These are phyloP conservation scores for Trametes gibbosa DNA, from an alignment of 768 basidiomycete species.

Conservation along the genomic window DNA sequence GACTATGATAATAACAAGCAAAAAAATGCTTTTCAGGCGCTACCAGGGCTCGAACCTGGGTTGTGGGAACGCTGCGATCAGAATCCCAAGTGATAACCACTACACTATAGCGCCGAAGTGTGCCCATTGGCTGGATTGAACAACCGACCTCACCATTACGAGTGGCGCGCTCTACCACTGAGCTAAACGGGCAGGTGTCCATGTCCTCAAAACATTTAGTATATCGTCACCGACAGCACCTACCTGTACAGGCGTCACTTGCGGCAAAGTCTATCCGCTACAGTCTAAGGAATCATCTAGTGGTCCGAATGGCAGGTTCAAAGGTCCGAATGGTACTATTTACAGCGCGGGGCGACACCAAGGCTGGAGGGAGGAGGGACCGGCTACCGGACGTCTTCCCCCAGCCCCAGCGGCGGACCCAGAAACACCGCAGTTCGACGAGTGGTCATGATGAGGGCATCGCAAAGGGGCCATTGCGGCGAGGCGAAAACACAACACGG, in stretches of 20 bases:
- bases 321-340: slow-evolving; percentile 6
- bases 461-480: neutral
- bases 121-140: slow-evolving; percentile 17
- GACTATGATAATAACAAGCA: too few relatives aligned
- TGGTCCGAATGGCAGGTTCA: neutral
- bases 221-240: neutral
- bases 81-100: slow-evolving; percentile 21
- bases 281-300: neutral
- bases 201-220: neutral
- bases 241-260: neutral
- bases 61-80: slow-evolving; percentile 14
- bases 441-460: neutral
- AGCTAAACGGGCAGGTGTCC: slow-evolving; percentile 12
- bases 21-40: too few relatives aligned
- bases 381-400: neutral
- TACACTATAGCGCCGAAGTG: slow-evolving; percentile 18
- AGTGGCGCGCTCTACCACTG: slow-evolving; percentile 17
- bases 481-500: neutral
- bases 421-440: neutral
- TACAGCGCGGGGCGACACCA: neutral
- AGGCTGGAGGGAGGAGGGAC: neutral
- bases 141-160: slow-evolving; percentile 17
- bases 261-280: neutral
- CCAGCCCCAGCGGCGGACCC: neutral
- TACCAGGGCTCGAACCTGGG: slow-evolving; percentile 22